Evolutionary conservation across 2,329 filamentous ascomycete genomes (phyloP).

Genomic region (Dothideomycetes sp.): DNA sequence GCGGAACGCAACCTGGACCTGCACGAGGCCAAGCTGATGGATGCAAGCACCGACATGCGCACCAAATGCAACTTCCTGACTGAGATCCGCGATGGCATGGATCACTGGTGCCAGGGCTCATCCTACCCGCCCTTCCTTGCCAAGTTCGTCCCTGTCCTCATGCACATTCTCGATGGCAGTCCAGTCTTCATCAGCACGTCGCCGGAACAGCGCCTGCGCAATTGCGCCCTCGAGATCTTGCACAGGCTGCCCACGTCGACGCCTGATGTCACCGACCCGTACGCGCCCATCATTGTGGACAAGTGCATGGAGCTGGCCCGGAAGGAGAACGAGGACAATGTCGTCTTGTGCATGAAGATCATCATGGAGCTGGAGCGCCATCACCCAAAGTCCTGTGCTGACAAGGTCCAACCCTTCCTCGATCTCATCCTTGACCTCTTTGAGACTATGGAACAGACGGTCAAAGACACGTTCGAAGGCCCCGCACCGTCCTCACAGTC

Average conservation of each 20-base stretch:
- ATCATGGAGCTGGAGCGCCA: conserved; percentile 94
- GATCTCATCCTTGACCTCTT: conserved; percentile 93
- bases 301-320: conserved; percentile 79
- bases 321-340: conserved; percentile 96
- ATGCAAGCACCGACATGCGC: conserved; percentile 18
- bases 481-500: conserved; percentile 44
- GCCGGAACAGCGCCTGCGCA: conserved; percentile 85
- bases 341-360: conserved; percentile 94
- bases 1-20: conserved; percentile 33
- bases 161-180: conserved; percentile 70
- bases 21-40: conserved; percentile 36
- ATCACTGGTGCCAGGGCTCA: conserved; percentile 69
- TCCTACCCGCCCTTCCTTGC: conserved; percentile 74
- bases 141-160: conserved; percentile 81
- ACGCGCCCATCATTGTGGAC: conserved; percentile 80
- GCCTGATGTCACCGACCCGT: conserved; percentile 73
- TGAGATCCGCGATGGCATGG: conserved; percentile 82
- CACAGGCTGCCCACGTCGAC: conserved; percentile 72
- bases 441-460: conserved; percentile 84
- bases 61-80: conserved; percentile 70
- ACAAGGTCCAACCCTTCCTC: conserved; percentile 80
- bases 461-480: conserved; percentile 89
- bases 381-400: conserved; percentile 64
- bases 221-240: conserved; percentile 87
- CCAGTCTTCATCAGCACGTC: conserved; percentile 88